These are phyloP conservation scores for Porphyrellus cyaneotinctus DNA, from an alignment of 768 basidiomycete genomes.

Conservation along the genomic window DNA sequence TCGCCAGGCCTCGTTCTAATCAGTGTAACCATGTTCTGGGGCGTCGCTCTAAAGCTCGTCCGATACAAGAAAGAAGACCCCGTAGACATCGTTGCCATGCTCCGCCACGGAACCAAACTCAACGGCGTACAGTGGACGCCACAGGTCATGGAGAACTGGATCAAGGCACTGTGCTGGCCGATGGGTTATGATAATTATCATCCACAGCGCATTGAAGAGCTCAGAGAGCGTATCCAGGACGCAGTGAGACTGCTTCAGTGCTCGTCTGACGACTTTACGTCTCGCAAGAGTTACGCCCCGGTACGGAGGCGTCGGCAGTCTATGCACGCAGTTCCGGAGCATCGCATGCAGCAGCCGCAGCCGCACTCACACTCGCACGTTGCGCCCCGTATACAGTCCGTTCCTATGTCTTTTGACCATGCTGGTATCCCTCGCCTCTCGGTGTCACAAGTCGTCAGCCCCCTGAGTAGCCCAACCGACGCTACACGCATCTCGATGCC, in stretches of 20 bases:
- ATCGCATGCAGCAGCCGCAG: background rate
- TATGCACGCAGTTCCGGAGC: conserved; percentile 4
- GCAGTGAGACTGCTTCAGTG: conserved; percentile 39
- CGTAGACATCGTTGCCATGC: conserved; percentile 60
- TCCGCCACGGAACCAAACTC: conserved; percentile 55
- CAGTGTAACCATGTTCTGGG: conserved; percentile 69
- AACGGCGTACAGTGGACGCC: conserved; percentile 55
- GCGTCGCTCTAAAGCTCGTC: conserved; percentile 67
- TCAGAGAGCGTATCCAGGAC: conserved; percentile 50
- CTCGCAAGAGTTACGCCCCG: background rate
- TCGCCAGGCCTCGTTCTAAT: conserved; percentile 53
- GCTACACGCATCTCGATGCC: conserved; percentile 17
- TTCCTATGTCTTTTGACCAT: conserved; percentile 1
- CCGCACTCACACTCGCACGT: background rate
- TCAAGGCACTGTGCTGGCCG: conserved; percentile 53
- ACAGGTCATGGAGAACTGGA: conserved; percentile 52
- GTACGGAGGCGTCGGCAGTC: conserved; percentile 8
- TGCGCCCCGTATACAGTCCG: background rate
- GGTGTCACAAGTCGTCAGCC: conserved; percentile 5
- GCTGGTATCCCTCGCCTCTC: background rate
- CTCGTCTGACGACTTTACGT: conserved; percentile 13
- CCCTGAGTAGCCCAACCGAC: conserved; percentile 9
- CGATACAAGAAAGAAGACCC: conserved; percentile 62
- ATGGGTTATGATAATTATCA: conserved; percentile 59
- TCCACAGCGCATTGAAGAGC: conserved; percentile 39